These are phyloP conservation scores for Populus ilicifolia DNA, from an alignment of 345 rosid species.

Conservation along the genomic window DNA sequence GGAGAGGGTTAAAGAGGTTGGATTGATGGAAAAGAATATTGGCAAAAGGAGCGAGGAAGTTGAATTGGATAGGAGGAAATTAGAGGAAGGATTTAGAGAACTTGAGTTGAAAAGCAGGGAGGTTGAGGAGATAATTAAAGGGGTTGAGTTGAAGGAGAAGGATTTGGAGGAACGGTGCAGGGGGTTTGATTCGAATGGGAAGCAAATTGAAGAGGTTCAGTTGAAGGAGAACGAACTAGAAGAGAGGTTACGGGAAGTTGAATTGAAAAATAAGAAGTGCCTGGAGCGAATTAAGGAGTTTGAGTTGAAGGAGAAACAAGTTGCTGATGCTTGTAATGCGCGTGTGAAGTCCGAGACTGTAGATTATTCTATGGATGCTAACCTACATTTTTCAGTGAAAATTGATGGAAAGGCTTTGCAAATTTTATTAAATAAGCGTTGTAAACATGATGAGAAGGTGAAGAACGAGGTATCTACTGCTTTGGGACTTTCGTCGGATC, in stretches of 20 bases:
- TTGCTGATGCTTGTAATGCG: background rate
- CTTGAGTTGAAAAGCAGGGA: background rate
- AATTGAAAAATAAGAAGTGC: too few relatives aligned
- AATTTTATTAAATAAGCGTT: conserved; percentile 42
- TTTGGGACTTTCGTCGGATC: conserved; percentile 36
- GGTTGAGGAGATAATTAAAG: background rate
- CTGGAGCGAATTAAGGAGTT: conserved; percentile 14
- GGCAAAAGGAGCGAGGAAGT: conserved; percentile 11
- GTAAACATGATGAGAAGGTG: conserved; percentile 30
- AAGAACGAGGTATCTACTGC: conserved; percentile 21
- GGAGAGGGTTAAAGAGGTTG: background rate
- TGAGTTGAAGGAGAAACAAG: conserved; percentile 22
- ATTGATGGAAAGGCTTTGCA: conserved; percentile 44
- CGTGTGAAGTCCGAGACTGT: conserved; percentile 15
- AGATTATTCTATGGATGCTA: background rate
- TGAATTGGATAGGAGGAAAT: conserved; percentile 8
- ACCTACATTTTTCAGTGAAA: conserved; percentile 2
- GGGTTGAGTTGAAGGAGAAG: conserved; percentile 19
- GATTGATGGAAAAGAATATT: conserved; percentile 24
- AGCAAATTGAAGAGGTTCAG: too few relatives aligned
- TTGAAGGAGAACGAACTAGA: too few relatives aligned
- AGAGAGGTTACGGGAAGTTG: too few relatives aligned
- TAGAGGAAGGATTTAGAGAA: background rate
- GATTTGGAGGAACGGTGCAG: conserved; percentile 14
- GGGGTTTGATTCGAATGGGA: conserved; percentile 3